Percentiles rank a stretch among this genome's conserved stretches.
Conservation (phyloP, 2,329 filamentous ascomycete species). For the Fusarium solani-melongenae region DNA sequence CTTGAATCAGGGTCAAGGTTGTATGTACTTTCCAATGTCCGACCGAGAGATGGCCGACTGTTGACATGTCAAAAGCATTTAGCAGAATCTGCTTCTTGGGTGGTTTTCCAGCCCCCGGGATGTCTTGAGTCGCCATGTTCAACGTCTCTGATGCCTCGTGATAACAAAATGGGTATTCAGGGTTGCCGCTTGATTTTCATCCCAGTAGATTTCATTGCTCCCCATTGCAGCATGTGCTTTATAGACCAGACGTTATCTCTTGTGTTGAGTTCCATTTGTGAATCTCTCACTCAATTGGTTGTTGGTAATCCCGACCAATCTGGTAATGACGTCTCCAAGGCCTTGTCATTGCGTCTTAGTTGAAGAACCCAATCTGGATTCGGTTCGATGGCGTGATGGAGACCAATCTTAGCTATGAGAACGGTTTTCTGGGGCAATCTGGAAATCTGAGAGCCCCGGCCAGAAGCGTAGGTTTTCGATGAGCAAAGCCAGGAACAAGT, state of each 20-base stretch:
- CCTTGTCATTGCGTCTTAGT: background rate
- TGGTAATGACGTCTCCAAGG: background rate
- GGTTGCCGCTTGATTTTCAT: background rate
- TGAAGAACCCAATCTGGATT: background rate
- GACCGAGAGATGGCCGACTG: background rate
- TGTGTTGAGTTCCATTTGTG: background rate
- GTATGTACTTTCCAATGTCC: background rate
- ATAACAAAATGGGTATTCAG: background rate
- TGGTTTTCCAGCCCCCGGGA: background rate
- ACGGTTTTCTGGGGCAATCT: background rate
- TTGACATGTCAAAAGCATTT: background rate
- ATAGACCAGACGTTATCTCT: background rate
- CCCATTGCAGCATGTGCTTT: background rate
- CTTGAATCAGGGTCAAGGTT: no score
- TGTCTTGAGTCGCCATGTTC: background rate
- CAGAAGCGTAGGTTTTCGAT: background rate
- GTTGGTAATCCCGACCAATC: background rate
- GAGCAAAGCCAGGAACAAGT: background rate
- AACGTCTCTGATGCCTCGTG: background rate
- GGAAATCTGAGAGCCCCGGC: background rate
- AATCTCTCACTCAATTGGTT: background rate
- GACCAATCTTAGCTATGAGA: background rate
- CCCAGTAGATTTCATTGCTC: background rate
- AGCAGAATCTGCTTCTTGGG: background rate
- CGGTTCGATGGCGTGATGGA: background rate